These are phyloP conservation scores for Ilex aquifolium DNA, from an alignment of 257 asterid species.

Conservation along the genomic window DNA sequence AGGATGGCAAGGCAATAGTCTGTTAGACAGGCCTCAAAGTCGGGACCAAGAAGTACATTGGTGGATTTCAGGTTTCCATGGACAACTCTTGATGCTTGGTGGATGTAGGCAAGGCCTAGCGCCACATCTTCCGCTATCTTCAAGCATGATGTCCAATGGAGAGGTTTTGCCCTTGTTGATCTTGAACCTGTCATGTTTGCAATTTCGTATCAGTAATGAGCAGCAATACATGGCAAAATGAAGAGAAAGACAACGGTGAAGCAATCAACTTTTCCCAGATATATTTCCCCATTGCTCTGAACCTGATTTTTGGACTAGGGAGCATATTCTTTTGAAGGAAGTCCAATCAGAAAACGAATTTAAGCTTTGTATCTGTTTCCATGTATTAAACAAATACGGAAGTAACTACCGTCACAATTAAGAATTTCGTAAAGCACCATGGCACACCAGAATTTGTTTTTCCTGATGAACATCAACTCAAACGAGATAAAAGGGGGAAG, in stretches of 20 bases:
- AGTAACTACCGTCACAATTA: too few species aligned
- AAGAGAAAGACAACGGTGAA: background rate
- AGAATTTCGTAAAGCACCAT: too few species aligned
- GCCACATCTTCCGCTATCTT: constrained; percentile 96
- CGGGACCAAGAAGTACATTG: constrained; percentile 84
- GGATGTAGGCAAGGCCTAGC: constrained; percentile 93
- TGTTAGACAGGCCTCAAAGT: constrained; percentile 84
- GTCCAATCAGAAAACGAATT: too few species aligned
- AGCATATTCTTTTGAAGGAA: too few species aligned
- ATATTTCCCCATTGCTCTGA: too few species aligned
- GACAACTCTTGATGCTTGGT: constrained; percentile 77
- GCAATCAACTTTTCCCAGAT: too few species aligned
- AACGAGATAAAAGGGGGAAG: too few species aligned
- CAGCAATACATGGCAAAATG: background rate
- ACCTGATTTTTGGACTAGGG: too few species aligned
- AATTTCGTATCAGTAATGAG: background rate
- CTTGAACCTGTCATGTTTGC: constrained; percentile 45
- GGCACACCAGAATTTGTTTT: too few species aligned
- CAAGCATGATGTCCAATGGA: constrained; percentile 97
- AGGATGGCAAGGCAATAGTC: constrained; percentile 68
- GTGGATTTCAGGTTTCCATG: constrained; percentile 93
- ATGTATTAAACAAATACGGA: too few species aligned
- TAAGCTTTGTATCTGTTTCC: too few species aligned
- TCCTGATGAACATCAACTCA: too few species aligned
- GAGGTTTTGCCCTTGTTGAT: constrained; percentile 82